Evolutionary conservation across 139 green algal genomes (phyloP).

Genomic region (Asterochloris sp.): DNA sequence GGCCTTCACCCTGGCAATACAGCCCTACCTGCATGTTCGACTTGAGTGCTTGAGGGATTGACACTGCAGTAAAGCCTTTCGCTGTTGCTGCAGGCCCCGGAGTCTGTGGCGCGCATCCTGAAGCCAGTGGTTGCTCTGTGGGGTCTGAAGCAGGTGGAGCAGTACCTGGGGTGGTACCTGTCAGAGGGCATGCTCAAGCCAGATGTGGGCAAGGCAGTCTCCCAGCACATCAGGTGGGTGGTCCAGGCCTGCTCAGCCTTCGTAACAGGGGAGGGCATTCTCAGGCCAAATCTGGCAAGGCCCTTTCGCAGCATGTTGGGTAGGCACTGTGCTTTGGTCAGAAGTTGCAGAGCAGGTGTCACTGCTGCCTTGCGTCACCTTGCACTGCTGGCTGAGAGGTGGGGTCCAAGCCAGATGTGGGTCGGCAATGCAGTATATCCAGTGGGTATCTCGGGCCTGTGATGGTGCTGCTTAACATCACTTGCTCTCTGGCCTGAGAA

Average conservation of each 20-base stretch:
- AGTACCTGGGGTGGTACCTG: constrained; percentile 75
- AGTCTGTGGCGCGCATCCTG: constrained; percentile 41
- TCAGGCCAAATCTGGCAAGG: not conserved
- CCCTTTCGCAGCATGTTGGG: not conserved
- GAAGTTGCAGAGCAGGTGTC: too few relatives aligned
- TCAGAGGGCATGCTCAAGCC: constrained; percentile 52
- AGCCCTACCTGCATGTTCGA: not conserved
- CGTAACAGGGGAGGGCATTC: too few relatives aligned
- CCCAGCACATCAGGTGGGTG: constrained; percentile 23
- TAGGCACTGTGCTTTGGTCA: too few relatives aligned
- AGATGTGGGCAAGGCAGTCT: constrained; percentile 37
- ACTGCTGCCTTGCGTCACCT: too few relatives aligned
- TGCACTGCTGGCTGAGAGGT: too few relatives aligned
- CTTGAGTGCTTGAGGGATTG: not conserved
- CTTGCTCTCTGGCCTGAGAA: too few relatives aligned
- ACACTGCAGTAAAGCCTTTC: not conserved
- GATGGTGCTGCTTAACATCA: too few relatives aligned
- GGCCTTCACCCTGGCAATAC: not conserved
- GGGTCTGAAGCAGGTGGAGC: constrained; percentile 63
- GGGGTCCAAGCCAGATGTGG: too few relatives aligned
- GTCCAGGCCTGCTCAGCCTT: not conserved
- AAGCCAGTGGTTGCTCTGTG: constrained; percentile 55
- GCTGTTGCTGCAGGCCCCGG: constrained; percentile 5
- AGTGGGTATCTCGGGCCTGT: too few relatives aligned
- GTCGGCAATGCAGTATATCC: too few relatives aligned